phyloP scores from a whole-genome alignment of 371 early-diverging fungal genomes.

The Rhizopus stolonifer region DNA sequence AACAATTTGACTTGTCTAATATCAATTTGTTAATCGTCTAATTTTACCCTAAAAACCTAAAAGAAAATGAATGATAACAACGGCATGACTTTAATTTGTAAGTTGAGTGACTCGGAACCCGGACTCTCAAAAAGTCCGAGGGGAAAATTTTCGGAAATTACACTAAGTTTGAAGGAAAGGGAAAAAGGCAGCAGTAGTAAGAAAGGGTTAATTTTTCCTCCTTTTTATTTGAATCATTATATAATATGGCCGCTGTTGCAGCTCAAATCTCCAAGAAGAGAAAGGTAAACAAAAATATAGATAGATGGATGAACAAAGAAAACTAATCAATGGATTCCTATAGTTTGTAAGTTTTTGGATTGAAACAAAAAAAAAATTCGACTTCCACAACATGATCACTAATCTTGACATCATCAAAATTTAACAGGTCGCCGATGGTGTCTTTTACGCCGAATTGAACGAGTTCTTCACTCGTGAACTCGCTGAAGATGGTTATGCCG shows the following conservation, averaged over 20 bases:
- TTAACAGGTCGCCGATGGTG: conserved; percentile 94
- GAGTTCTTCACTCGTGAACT: conserved; percentile 96
- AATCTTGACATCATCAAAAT: too few species aligned
- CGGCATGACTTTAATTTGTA: too few species aligned
- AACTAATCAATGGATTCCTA: neutral
- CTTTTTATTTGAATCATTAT: conserved; percentile 1
- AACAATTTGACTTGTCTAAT: too few species aligned
- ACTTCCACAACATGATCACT: neutral
- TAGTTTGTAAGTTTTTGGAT: conserved; percentile 52
- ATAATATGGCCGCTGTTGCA: conserved; percentile 15
- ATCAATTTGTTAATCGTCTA: too few species aligned
- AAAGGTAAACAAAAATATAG: conserved; percentile 13
- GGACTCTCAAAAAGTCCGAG: too few species aligned
- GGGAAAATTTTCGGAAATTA: too few species aligned
- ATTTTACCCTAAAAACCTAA: too few species aligned
- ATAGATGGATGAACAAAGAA: conserved; percentile 4
- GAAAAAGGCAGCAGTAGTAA: neutral
- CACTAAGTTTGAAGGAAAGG: neutral
- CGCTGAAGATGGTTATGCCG: conserved; percentile 90
- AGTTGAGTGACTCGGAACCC: too few species aligned
- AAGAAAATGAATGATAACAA: too few species aligned
- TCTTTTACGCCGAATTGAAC: conserved; percentile 99
- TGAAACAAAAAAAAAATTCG: conserved; percentile 5
- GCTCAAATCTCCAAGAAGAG: conserved; percentile 28
- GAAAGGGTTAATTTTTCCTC: neutral